Evolutionary conservation across 441 rosid genomes (phyloP), one percentile per base, ranked within the genome.

Genomic region (Jatropha multifida): DNA sequence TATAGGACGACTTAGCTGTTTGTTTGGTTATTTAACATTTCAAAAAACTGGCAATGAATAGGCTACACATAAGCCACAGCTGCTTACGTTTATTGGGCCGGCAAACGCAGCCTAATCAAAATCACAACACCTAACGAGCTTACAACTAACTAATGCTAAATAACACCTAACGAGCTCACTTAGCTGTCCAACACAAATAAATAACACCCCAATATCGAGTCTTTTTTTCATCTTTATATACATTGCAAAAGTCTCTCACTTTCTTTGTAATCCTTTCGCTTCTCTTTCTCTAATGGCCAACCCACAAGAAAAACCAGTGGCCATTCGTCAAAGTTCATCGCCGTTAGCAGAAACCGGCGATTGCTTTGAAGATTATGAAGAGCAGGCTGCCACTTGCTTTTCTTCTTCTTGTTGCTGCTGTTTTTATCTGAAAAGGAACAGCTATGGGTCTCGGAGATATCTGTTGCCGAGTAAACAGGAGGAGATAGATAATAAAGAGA

Each of bases 321-420:
- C 76, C 71, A 7, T 72, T 44, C 62, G 41, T 23, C 86, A 86
- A 49, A 77, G 68, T 13, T 69, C 78, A 37, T 63, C 74, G 0
- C 48, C 63, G 7, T 27, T 40, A 0, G 32, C 69, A 23, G 82
- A 79, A 74, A 38, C 65, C 15, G 82, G 78, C 12, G 52, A 61
- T 54, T 26, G 10, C 23, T 3, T 37, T 9, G 89, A 86, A 44
- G 88, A 82, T 64, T 14, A 23, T 65, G 69, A 65, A 23, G 84
- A 80, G 40, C 42, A 74, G 62, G 15, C 73, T 5, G 5, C 2
- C n/a, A n/a, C 58, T 12, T 48, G 10, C 58, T 15, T n/a, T 7
- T 70, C 75, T 18, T 76, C 72, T 0, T 78, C 81, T 0, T 83
- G 93, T 11, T 85, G 84, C 38, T 89, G 90, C 71, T 81, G 74